Conservation (phyloP, 2,329 filamentous ascomycete species). For the Helotiales sp. region DNA sequence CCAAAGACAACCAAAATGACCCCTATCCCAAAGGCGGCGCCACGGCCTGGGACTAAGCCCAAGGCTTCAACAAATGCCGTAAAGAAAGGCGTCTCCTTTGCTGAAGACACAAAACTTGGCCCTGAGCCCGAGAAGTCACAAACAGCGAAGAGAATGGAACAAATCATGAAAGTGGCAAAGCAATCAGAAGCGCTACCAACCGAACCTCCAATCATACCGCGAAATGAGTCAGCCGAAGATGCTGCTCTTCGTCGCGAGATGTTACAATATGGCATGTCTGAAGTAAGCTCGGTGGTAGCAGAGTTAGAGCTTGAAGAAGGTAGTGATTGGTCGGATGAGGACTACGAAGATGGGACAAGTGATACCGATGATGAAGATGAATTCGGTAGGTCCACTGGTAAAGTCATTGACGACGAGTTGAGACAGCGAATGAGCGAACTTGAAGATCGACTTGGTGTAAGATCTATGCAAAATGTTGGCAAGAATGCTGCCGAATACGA, state of each 20-base stretch:
- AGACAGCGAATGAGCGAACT: conserved; percentile 81
- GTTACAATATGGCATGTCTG: conserved; percentile 84
- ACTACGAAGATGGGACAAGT: conserved; percentile 53
- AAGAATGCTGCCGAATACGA: conserved; percentile 41
- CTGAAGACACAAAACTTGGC: conserved; percentile 56
- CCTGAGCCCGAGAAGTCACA: conserved; percentile 28
- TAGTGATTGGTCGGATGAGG: conserved; percentile 54
- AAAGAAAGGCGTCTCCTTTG: conserved; percentile 64
- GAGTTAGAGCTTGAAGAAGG: conserved; percentile 82
- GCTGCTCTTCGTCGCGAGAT: conserved; percentile 81
- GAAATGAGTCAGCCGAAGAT: conserved; percentile 78
- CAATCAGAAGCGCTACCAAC: conserved; percentile 47
- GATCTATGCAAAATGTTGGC: conserved; percentile 53
- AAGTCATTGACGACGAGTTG: conserved; percentile 69
- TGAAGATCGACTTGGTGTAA: conserved; percentile 71
- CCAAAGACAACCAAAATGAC: neutral
- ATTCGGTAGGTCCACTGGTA: conserved; percentile 70
- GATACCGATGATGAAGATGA: conserved; percentile 65
- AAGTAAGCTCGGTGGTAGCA: conserved; percentile 89
- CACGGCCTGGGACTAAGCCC: no score
- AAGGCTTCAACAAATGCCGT: conserved; percentile 11
- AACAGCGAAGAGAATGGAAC: conserved; percentile 45
- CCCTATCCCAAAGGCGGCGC: no score
- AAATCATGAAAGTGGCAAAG: conserved; percentile 57
- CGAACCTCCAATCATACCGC: conserved; percentile 59